Conservation (phyloP, 1,284 basidiomycete genomes). For the Boletus semigastroideus region DNA sequence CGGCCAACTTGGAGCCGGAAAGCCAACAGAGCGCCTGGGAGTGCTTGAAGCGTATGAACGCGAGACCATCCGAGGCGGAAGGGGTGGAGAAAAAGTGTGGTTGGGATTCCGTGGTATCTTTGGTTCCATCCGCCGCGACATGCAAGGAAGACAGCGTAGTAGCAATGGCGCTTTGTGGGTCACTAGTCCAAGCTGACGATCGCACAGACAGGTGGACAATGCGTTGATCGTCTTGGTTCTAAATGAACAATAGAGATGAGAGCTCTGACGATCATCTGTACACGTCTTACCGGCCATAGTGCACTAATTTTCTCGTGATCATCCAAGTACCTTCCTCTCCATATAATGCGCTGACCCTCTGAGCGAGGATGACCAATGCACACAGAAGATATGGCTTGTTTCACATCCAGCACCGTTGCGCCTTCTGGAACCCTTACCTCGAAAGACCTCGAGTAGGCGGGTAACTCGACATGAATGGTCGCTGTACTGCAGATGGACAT, state of each 20-base stretch:
- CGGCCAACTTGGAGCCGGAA: conserved; percentile 24
- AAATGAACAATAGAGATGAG: conserved; percentile 9
- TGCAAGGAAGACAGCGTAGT: conserved; percentile 7
- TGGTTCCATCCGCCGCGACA: background rate
- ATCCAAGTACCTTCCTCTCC: conserved; percentile 63
- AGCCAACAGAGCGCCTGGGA: conserved; percentile 47
- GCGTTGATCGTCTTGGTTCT: conserved; percentile 58
- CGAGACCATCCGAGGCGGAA: conserved; percentile 22
- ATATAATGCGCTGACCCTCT: conserved; percentile 72
- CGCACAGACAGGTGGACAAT: conserved; percentile 74
- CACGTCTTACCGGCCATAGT: conserved; percentile 62
- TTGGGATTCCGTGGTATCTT: background rate
- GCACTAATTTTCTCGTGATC: conserved; percentile 65
- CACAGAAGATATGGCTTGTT: conserved; percentile 57
- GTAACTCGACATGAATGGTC: conserved; percentile 67
- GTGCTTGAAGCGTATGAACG: conserved; percentile 47
- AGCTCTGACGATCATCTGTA: conserved; percentile 7
- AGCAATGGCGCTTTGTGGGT: conserved; percentile 40
- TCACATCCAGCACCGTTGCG: conserved; percentile 61
- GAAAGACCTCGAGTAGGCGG: conserved; percentile 69
- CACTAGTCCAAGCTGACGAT: conserved; percentile 66
- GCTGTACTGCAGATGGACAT: conserved; percentile 44
- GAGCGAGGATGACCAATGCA: conserved; percentile 67
- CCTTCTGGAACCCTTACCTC: conserved; percentile 48
- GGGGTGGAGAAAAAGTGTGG: background rate